phyloP scores from a whole-genome alignment of 139 green algal genomes.

The Picochlorum sp. region DNA sequence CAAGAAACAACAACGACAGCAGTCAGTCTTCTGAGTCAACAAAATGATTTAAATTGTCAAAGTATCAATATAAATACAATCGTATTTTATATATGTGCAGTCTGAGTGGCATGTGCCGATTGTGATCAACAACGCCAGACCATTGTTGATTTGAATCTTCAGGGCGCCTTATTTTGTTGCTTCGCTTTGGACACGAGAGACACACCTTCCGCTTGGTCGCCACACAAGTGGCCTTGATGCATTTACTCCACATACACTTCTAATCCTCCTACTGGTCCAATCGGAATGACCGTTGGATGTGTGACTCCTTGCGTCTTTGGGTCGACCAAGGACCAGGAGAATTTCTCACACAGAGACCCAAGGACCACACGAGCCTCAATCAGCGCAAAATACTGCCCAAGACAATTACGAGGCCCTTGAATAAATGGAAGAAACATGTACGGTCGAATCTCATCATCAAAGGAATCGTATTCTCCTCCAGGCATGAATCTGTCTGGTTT shows the following conservation, averaged over 20 bases:
- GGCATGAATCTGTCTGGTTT: slow-evolving; percentile 78
- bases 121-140: too few species aligned
- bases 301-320: slow-evolving; percentile 20
- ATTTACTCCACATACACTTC: slow-evolving; percentile 30
- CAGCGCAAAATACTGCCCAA: slow-evolving; percentile 80
- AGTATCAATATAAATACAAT: too few species aligned
- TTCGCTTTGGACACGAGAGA: too few species aligned
- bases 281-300: slow-evolving; percentile 66
- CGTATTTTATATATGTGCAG: too few species aligned
- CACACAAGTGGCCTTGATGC: not conserved
- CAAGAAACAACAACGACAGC: too few species aligned
- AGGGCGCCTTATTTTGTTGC: too few species aligned
- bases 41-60: too few species aligned
- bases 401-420: slow-evolving; percentile 84
- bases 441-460: slow-evolving; percentile 59
- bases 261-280: slow-evolving; percentile 61
- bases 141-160: too few species aligned
- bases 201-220: too few species aligned
- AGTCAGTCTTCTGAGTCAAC: too few species aligned
- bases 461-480: slow-evolving; percentile 74
- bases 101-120: too few species aligned
- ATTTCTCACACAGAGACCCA: slow-evolving; percentile 58
- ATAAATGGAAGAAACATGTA: slow-evolving; percentile 96
- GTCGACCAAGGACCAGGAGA: slow-evolving; percentile 52
- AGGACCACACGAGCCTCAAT: slow-evolving; percentile 84